Evolutionary conservation across 306 rosid species (phyloP), one percentile per base, ranked within the genome.

Genomic region (Mimosa bimucronata): DNA sequence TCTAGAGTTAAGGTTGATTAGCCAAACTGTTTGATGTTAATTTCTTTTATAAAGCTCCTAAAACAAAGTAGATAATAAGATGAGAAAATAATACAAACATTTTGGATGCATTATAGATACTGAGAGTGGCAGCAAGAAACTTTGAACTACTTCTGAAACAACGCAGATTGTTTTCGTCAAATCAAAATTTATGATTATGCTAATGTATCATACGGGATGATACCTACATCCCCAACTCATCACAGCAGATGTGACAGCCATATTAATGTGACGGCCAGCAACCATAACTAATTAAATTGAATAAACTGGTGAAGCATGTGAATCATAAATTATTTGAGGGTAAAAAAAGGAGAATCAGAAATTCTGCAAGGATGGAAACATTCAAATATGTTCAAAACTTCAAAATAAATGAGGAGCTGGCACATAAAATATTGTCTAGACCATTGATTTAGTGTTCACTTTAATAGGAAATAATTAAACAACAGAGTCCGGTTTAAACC

Each of bases 31-130:
- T 85, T 72, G 84, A 86, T 75, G 87, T 71, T 61, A 88, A 78
- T 83, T 82, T 92, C 87, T 74, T 84, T 13, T 84, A 83, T 31
- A 86, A 77, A 73, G 82, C 79, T 44, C 92, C 98, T 94, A 76
- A 18, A 82, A 21, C 70, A 79, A 85, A 83, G 77, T 21, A 71
- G 55, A 68, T 40, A 6, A 19, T 30, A 80, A 38, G 79, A 45
- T 50, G 70, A 77, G 64, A 52, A 61, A 75, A 45, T 13, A 73
- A 26, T 23, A 29, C 38, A 31, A 62, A 81, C 46, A 60, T 61
- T n/a, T 25, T 40, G 55, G 53, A 79, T 60, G 53, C 38, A 53
- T n/a, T 55, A 80, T 16, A 70, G 34, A 45, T 77, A 30, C 21
- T 0, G 65, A 23, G 31, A 58, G 16, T 7, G 75, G 65, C 29